Percentiles rank a stretch among this genome's conserved stretches.
Conservation (phyloP, 768 basidiomycete species). For the Phylloporus arenicola region DNA sequence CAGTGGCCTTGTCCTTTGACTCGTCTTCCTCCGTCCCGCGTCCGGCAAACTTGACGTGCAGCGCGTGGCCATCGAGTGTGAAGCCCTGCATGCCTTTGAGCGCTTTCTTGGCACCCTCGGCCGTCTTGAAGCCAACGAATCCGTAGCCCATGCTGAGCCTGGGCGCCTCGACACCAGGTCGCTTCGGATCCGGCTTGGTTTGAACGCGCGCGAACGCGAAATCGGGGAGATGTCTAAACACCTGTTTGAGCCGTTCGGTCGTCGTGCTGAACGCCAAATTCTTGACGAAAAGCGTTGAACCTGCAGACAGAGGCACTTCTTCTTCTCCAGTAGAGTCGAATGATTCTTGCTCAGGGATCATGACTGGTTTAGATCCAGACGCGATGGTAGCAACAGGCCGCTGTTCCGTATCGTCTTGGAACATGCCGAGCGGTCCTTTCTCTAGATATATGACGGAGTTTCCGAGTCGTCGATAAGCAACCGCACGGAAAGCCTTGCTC, state of each 20-base stretch:
- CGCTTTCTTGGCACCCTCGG: constrained; percentile 68
- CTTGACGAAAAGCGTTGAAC: constrained; percentile 89
- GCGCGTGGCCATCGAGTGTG: constrained; percentile 79
- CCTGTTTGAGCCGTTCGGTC: constrained; percentile 57
- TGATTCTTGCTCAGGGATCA: constrained; percentile 40
- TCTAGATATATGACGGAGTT: constrained; percentile 91
- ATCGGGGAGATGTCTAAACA: constrained; percentile 70
- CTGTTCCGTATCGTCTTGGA: constrained; percentile 38
- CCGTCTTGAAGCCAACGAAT: constrained; percentile 84
- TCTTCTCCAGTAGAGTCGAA: constrained; percentile 30
- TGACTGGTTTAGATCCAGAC: constrained; percentile 30
- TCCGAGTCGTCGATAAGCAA: constrained; percentile 84
- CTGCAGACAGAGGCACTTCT: constrained; percentile 45
- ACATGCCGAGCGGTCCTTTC: constrained; percentile 85
- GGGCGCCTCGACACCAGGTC: constrained; percentile 40
- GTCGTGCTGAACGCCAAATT: constrained; percentile 94
- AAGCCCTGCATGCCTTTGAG: constrained; percentile 74
- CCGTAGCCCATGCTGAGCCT: constrained; percentile 94
- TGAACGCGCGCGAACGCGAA: constrained; percentile 88
- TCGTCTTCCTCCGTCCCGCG: constrained; percentile 63
- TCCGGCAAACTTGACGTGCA: constrained; percentile 83
- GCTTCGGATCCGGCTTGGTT: constrained; percentile 83
- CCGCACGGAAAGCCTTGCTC: constrained; percentile 65
- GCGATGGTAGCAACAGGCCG: constrained; percentile 9
- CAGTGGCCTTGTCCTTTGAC: constrained; percentile 32